Evolutionary conservation across 2,329 filamentous ascomycete genomes (phyloP).

Genomic region (Thermochaetoides dissita): DNA sequence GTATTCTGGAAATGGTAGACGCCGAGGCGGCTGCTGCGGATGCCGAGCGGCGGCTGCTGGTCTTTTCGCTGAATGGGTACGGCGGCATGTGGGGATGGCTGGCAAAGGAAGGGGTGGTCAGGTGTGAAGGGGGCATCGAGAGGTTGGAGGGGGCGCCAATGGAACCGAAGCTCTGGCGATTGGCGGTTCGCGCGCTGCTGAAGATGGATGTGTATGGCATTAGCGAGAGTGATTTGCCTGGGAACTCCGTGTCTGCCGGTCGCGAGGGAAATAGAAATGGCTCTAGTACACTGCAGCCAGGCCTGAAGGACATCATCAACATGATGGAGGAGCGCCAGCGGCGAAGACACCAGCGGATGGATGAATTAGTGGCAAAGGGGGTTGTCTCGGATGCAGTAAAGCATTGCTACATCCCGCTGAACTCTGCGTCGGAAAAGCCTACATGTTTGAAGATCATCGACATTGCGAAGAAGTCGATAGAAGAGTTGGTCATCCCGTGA

Average conservation of each 20-base stretch:
- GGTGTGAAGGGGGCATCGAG: constrained; percentile 10
- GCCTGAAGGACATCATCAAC: constrained; percentile 39
- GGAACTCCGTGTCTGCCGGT: constrained; percentile 3
- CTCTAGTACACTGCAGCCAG: constrained; percentile 24
- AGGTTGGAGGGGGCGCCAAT: constrained; percentile 31
- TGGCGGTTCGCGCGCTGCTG: constrained; percentile 38
- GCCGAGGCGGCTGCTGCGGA: constrained; percentile 32
- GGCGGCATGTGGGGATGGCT: constrained; percentile 35
- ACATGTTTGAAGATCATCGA: constrained; percentile 39
- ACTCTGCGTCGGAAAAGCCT: constrained; percentile 22
- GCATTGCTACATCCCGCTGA: constrained; percentile 17
- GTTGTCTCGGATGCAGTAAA: too few relatives aligned
- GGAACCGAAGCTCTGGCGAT: constrained; percentile 40
- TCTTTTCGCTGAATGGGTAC: constrained; percentile 31
- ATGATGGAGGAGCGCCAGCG: constrained; percentile 38
- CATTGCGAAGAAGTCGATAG: constrained; percentile 38
- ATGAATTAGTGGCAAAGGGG: constrained; percentile 23
- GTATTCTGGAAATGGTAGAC: constrained; percentile 41
- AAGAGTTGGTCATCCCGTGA: constrained; percentile 40
- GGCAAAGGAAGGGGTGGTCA: constrained; percentile 9
- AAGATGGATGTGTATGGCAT: constrained; percentile 45
- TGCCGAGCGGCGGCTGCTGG: constrained; percentile 26
- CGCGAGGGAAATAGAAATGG: background rate
- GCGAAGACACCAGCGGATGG: constrained; percentile 34
- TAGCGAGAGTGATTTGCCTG: constrained; percentile 6